phyloP scores from a whole-genome alignment of 1,284 basidiomycete genomes.

The Cerrena zonata region DNA sequence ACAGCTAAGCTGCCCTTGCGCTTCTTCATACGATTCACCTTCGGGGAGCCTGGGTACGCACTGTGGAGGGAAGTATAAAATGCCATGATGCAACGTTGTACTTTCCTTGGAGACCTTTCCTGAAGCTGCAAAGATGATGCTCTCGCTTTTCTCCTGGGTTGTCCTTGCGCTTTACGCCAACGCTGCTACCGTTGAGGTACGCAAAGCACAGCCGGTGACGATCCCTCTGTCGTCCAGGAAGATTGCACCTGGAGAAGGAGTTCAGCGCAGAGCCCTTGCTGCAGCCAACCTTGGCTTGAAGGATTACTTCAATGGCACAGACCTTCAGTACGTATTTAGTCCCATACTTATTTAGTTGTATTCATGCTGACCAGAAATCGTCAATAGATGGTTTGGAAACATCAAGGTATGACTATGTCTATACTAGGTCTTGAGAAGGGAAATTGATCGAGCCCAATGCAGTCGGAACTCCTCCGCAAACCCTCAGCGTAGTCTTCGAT shows the following conservation, averaged over 20 bases:
- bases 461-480: conserved; percentile 46
- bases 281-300: conserved; percentile 39
- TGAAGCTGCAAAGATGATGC: background rate
- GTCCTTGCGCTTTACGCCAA: background rate
- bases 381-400: conserved; percentile 46
- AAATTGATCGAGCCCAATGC: too few relatives aligned
- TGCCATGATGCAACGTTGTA: background rate
- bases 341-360: background rate
- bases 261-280: conserved; percentile 29
- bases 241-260: conserved; percentile 17
- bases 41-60: too few relatives aligned
- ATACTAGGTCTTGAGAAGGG: too few relatives aligned
- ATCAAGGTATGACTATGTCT: conserved; percentile 24
- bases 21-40: too few relatives aligned
- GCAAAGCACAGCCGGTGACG: conserved; percentile 11
- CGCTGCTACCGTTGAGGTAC: background rate
- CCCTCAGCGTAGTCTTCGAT: conserved; percentile 48
- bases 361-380: too few relatives aligned
- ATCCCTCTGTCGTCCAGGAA: conserved; percentile 37
- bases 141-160: background rate
- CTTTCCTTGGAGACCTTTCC: background rate
- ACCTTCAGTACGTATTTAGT: conserved; percentile 40
- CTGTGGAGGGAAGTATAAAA: too few relatives aligned
- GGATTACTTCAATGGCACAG: conserved; percentile 50
- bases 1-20: too few relatives aligned